Conservation (phyloP, 345 rosid genomes). For the Eucalyptus tenuipes region DNA sequence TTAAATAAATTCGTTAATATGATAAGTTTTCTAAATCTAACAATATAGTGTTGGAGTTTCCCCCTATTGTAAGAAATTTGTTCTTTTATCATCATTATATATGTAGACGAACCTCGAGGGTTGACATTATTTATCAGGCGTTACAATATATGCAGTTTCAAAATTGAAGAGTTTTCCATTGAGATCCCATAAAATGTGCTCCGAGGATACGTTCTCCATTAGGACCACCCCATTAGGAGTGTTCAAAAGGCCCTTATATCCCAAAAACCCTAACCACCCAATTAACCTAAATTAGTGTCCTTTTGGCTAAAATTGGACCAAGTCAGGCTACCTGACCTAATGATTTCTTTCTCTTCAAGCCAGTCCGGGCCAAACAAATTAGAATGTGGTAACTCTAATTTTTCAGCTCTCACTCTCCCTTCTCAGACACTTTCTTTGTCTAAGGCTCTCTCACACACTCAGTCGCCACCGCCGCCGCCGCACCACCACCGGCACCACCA, state of each 20-base stretch:
- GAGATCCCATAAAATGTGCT: background rate
- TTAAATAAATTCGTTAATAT: background rate
- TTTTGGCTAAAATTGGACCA: background rate
- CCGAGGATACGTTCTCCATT: background rate
- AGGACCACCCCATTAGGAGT: background rate
- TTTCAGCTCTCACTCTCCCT: background rate
- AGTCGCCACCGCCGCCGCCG: fast-evolving
- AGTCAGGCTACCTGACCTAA: background rate
- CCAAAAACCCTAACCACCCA: background rate
- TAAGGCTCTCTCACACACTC: background rate
- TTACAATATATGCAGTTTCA: fast-evolving
- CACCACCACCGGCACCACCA: too few species aligned
- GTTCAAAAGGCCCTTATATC: background rate
- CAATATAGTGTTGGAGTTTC: background rate
- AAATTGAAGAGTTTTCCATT: background rate
- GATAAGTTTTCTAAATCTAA: background rate
- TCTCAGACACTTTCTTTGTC: background rate
- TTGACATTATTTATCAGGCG: fast-evolving
- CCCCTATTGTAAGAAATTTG: background rate
- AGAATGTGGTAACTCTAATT: background rate
- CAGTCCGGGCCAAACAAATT: background rate
- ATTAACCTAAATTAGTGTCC: background rate
- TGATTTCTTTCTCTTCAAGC: background rate
- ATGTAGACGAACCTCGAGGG: background rate
- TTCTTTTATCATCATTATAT: background rate